Percentiles rank a stretch among this genome's conserved stretches.
Conservation (phyloP, 2,329 filamentous ascomycete genomes). For the Aureobasidium vineae region DNA sequence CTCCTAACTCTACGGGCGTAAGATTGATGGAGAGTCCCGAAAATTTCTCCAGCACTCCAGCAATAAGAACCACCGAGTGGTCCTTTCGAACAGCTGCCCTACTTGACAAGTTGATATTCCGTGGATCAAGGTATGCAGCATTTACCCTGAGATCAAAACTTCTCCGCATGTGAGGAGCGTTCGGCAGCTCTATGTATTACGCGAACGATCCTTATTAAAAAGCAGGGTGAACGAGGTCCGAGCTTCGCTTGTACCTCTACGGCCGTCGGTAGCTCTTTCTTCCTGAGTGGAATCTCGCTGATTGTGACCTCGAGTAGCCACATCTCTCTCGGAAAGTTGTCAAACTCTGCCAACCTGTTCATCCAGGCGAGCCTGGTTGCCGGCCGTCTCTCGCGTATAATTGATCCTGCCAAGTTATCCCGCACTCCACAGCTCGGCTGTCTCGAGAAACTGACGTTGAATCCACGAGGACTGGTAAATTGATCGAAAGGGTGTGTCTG, state of each 20-base stretch:
- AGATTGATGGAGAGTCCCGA: background rate
- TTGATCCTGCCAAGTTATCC: background rate
- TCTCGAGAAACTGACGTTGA: constrained; percentile 3
- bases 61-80: background rate
- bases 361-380: background rate
- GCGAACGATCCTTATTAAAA: constrained; percentile 10
- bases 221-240: background rate
- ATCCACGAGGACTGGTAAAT: background rate
- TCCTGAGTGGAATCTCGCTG: background rate
- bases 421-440: background rate
- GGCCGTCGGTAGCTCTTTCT: background rate
- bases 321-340: background rate
- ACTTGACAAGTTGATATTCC: background rate
- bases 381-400: no score
- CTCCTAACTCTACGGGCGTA: background rate
- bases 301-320: background rate
- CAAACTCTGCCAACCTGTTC: background rate
- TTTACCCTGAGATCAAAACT: constrained; percentile 17
- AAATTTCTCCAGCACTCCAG: background rate
- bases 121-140: background rate
- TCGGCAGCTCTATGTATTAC: constrained; percentile 5
- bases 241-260: background rate
- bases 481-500: no score
- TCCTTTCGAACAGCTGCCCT: background rate
- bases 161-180: constrained; percentile 10